Percentiles rank a stretch among this genome's conserved stretches.
Evolutionary conservation across 306 rosid species (phyloP).

Genomic region (Cajanus cajan): DNA sequence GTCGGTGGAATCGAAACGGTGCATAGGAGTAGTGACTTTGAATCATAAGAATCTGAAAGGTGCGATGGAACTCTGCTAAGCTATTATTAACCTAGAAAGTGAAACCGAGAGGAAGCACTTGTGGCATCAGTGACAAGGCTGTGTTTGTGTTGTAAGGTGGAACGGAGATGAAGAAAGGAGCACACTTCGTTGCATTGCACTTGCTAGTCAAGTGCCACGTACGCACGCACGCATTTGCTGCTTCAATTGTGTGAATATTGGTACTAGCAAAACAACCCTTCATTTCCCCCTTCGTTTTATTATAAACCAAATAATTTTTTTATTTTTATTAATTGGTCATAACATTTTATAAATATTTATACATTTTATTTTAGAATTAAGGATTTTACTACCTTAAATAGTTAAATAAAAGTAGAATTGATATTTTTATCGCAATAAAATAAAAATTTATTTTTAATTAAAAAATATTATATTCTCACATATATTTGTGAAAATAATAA

Average conservation of each 20-base stretch:
- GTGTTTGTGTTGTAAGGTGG: background rate
- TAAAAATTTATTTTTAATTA: no score
- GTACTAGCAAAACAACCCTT: no score
- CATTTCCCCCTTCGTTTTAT: no score
- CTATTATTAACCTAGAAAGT: background rate
- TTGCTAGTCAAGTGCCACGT: background rate
- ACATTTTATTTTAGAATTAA: no score
- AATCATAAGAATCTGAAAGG: background rate
- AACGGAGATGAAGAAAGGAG: background rate
- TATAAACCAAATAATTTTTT: no score
- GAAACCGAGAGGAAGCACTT: background rate
- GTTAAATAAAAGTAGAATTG: no score
- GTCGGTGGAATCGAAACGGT: background rate
- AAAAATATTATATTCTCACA: no score
- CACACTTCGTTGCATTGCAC: background rate
- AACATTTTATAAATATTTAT: no score
- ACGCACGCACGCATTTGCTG: background rate
- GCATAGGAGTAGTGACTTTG: background rate
- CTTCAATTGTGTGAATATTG: background rate
- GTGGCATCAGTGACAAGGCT: background rate
- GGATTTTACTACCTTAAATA: no score
- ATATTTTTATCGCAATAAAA: no score
- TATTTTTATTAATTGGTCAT: no score
- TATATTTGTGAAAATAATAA: no score
- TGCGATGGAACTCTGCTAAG: background rate